phyloP scores from a whole-genome alignment of 164 flowering plant genomes.

The Protea cynaroides region DNA sequence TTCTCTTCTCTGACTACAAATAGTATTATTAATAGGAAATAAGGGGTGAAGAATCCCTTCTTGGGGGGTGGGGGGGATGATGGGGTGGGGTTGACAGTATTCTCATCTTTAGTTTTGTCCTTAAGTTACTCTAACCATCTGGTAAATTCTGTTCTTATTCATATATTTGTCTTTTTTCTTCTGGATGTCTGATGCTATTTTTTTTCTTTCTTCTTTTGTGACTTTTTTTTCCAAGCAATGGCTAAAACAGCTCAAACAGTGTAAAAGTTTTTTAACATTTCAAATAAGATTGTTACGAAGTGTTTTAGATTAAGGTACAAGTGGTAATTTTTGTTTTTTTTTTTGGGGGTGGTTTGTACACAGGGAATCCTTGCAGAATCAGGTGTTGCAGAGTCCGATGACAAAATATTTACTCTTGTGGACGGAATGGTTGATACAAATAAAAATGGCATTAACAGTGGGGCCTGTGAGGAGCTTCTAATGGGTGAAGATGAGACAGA shows the following conservation, averaged over 20 bases:
- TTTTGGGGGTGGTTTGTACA: neutral
- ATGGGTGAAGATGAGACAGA: conserved; percentile 84
- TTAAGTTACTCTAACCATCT: too few species aligned
- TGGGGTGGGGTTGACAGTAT: too few species aligned
- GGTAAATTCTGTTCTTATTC: too few species aligned
- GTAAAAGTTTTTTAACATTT: neutral
- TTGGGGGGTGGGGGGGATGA: too few species aligned
- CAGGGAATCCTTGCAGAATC: conserved; percentile 81
- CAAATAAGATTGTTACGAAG: neutral
- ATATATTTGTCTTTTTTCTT: too few species aligned
- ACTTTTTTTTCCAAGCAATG: too few species aligned
- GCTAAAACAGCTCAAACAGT: neutral
- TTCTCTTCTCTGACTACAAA: too few species aligned
- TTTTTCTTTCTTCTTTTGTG: too few species aligned
- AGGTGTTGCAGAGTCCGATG: conserved; percentile 41
- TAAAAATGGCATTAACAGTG: conserved; percentile 38
- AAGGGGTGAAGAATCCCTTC: too few species aligned
- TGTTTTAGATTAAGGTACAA: neutral
- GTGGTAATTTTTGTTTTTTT: neutral
- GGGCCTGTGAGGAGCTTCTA: conserved; percentile 57
- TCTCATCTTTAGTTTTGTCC: neutral
- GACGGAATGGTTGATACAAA: conserved; percentile 56
- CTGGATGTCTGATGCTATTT: too few species aligned
- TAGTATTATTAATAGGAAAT: too few species aligned
- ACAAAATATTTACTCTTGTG: conserved; percentile 56